Percentiles rank a stretch among this genome's conserved stretches.
phyloP scores from a whole-genome alignment of 768 basidiomycete species.

The Lepiota venenata region DNA sequence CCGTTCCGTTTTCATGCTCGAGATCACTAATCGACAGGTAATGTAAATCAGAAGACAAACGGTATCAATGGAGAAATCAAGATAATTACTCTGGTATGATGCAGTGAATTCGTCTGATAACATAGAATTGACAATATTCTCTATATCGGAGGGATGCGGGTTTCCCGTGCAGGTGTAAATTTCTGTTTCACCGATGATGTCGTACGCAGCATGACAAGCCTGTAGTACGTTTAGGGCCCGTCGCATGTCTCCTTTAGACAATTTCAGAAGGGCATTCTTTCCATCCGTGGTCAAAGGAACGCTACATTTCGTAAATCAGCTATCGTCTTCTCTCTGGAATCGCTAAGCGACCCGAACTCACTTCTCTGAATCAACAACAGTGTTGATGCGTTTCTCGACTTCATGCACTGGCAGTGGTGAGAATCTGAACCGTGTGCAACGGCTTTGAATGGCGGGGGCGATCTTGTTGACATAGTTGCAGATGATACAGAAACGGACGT shows the following conservation, averaged over 20 bases:
- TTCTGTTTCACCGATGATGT: constrained; percentile 81
- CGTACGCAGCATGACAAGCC: constrained; percentile 97
- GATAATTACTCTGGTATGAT: constrained; percentile 68
- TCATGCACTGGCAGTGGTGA: constrained; percentile 85
- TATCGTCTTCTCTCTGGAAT: not conserved
- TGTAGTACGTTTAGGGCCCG: constrained; percentile 94
- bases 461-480: constrained; percentile 99
- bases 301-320: constrained; percentile 35
- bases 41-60: not conserved
- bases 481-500: constrained; percentile 98
- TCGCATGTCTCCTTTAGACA: constrained; percentile 98
- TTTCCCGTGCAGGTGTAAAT: constrained; percentile 97
- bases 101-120: constrained; percentile 94
- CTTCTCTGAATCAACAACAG: constrained; percentile 84
- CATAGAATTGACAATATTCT: constrained; percentile 93
- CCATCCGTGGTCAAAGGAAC: constrained; percentile 87
- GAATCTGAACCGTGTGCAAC: constrained; percentile 97
- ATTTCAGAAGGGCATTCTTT: constrained; percentile 82
- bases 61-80: not conserved
- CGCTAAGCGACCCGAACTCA: constrained; percentile 30
- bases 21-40: constrained; percentile 61
- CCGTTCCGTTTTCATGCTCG: constrained; percentile 81
- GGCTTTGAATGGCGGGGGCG: constrained; percentile 95
- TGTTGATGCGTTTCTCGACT: constrained; percentile 77
- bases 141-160: constrained; percentile 94